A percentile compares a stretch with the other conserved stretches of the same genome.
Evolutionary conservation across 345 rosid species (phyloP).

Genomic region (Punica granatum): DNA sequence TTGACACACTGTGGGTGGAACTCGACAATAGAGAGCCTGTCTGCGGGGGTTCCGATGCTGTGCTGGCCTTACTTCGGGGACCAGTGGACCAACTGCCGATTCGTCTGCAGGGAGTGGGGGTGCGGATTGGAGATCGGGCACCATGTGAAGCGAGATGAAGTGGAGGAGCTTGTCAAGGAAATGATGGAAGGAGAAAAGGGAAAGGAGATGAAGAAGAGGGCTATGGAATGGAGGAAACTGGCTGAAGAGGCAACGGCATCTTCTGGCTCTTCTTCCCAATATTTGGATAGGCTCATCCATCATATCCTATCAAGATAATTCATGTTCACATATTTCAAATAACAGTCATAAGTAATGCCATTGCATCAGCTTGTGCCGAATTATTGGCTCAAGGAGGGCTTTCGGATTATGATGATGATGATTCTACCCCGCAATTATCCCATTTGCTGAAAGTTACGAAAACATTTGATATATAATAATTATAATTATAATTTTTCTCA

Average conservation of each 20-base stretch:
- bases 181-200: background rate
- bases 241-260: conserved; percentile 19
- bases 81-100: conserved; percentile 38
- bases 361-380: too few relatives aligned
- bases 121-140: background rate
- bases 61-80: conserved; percentile 52
- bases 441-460: too few relatives aligned
- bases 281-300: background rate
- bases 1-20: too few relatives aligned
- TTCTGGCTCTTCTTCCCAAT: conserved; percentile 21
- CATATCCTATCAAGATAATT: background rate
- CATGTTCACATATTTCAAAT: too few relatives aligned
- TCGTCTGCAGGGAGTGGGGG: background rate
- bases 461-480: too few relatives aligned
- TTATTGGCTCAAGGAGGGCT: too few relatives aligned
- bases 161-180: background rate
- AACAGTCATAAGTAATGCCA: too few relatives aligned
- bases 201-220: conserved; percentile 9
- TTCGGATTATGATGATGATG: too few relatives aligned
- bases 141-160: background rate
- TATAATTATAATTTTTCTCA: too few relatives aligned
- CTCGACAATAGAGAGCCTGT: too few relatives aligned
- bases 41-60: conserved; percentile 36
- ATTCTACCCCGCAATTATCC: too few relatives aligned
- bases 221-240: conserved; percentile 9